phyloP scores from a whole-genome alignment of 352 stramenopile genomes.

The Globisporangium nodosum region DNA sequence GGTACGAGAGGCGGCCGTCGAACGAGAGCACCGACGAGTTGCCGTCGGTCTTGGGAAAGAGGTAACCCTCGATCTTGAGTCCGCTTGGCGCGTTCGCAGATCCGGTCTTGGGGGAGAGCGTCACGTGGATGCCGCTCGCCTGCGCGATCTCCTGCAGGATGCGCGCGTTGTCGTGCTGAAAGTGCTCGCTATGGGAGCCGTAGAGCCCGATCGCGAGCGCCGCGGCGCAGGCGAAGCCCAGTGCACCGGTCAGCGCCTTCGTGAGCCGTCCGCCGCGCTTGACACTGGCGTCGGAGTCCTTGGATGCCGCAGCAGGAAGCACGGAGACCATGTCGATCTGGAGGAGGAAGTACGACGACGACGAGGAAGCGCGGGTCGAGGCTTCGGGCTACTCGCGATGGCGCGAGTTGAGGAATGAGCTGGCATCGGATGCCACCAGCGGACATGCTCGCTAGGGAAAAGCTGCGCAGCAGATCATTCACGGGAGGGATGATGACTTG shows the following conservation, averaged over 20 bases:
- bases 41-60: constrained; percentile 15
- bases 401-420: constrained; percentile 8
- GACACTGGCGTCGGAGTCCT: not conserved
- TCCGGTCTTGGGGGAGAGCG: constrained; percentile 9
- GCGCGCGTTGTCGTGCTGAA: constrained; percentile 18
- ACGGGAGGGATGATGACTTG: not conserved
- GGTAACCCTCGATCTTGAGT: constrained; percentile 14
- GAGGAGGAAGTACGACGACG: not conserved
- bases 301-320: not conserved
- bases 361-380: not conserved
- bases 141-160: constrained; percentile 20
- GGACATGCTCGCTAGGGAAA: not conserved
- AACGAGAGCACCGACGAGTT: constrained; percentile 10
- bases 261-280: constrained; percentile 6
- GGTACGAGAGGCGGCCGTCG: constrained; percentile 24
- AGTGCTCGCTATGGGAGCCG: constrained; percentile 14
- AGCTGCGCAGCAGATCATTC: not conserved
- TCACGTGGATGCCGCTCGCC: constrained; percentile 24
- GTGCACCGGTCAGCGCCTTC: constrained; percentile 2
- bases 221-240: constrained; percentile 6
- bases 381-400: not conserved
- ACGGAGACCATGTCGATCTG: constrained; percentile 4
- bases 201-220: constrained; percentile 17
- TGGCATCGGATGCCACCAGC: not conserved
- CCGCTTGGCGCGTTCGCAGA: constrained; percentile 10